Evolutionary conservation across 768 basidiomycete genomes (phyloP).

Genomic region (Filobasidium floriforme): DNA sequence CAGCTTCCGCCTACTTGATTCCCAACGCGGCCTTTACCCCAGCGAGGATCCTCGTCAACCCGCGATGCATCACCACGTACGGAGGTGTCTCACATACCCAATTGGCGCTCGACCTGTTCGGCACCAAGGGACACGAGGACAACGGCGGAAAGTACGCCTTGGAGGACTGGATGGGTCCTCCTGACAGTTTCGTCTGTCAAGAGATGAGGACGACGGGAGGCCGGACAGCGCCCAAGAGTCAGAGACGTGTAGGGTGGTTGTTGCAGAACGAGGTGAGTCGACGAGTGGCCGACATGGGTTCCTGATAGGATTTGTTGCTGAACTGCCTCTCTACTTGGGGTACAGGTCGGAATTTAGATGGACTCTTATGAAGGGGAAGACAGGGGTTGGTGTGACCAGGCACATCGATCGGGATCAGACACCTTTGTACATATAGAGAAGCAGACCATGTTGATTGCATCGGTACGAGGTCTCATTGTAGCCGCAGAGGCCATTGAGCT

Average conservation of each 20-base stretch:
- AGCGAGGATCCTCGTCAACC: conserved; percentile 88
- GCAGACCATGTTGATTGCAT: too few relatives aligned
- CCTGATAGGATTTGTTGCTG: too few relatives aligned
- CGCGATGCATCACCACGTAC: conserved; percentile 93
- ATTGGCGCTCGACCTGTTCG: conserved; percentile 89
- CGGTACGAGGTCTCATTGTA: too few relatives aligned
- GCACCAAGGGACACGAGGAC: conserved; percentile 59
- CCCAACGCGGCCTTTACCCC: conserved; percentile 57
- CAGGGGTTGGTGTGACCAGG: too few relatives aligned
- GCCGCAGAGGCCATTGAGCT: too few relatives aligned
- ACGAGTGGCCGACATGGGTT: neutral
- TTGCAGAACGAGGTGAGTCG: conserved; percentile 44
- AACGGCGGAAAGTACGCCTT: conserved; percentile 39
- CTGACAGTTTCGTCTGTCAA: conserved; percentile 96
- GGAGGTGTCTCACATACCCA: conserved; percentile 95
- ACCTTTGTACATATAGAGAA: too few relatives aligned
- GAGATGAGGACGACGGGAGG: conserved; percentile 55
- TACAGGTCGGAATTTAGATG: conserved; percentile 4
- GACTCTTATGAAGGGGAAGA: too few relatives aligned
- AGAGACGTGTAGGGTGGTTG: conserved; percentile 45
- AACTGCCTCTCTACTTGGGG: too few relatives aligned
- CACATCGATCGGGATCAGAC: too few relatives aligned
- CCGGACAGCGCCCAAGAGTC: conserved; percentile 45
- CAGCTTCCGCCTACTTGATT: conserved; percentile 47
- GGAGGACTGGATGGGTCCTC: conserved; percentile 48